These are phyloP conservation scores for Malus domestica DNA, from an alignment of 306 rosid species.

Conservation along the genomic window DNA sequence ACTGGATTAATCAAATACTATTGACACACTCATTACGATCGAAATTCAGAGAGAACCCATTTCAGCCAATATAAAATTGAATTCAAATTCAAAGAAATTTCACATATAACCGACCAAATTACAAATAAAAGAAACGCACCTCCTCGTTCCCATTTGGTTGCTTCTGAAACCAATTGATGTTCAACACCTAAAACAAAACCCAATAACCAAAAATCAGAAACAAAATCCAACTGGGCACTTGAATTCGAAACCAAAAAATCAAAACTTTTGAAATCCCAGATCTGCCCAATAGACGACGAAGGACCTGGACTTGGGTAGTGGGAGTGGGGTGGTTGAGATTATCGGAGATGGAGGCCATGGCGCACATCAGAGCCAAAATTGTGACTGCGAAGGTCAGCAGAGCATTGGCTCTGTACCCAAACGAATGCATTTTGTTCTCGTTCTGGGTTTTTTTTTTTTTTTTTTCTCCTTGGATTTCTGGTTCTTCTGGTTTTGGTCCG, in stretches of 20 bases:
- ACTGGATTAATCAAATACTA: background rate
- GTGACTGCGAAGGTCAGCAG: conserved; percentile 72
- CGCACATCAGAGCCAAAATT: conserved; percentile 73
- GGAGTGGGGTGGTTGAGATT: conserved; percentile 65
- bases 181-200: conserved; percentile 46
- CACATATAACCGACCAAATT: background rate
- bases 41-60: background rate
- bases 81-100: background rate
- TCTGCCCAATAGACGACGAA: background rate
- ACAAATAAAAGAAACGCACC: conserved; percentile 26
- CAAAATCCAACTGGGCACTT: conserved; percentile 1
- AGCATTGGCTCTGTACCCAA: conserved; percentile 80
- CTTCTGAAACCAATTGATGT: conserved; percentile 81
- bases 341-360: conserved; percentile 71
- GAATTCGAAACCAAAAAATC: background rate
- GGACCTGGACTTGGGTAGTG: conserved; percentile 61
- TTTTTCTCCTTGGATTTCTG: background rate
- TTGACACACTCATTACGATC: background rate
- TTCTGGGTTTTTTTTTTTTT: background rate
- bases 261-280: conserved; percentile 16
- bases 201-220: background rate
- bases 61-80: background rate
- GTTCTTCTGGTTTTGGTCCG: background rate
- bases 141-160: conserved; percentile 89
- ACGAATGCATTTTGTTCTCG: conserved; percentile 64